These are phyloP conservation scores for Astrocystis sublimbata DNA, from an alignment of 495 filamentous ascomycete genomes.

Conservation along the genomic window DNA sequence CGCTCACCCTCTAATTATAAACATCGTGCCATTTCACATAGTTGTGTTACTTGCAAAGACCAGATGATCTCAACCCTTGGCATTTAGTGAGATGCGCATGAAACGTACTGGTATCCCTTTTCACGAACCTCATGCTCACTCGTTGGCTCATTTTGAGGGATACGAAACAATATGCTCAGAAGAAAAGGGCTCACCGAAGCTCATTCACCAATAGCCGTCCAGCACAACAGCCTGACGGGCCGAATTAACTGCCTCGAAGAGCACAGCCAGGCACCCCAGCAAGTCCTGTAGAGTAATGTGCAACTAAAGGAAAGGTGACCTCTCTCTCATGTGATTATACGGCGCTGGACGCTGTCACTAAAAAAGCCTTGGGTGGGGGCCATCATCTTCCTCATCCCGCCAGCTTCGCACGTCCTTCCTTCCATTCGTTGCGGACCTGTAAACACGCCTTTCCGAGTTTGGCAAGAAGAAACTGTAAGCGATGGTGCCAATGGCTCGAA, in stretches of 20 bases:
- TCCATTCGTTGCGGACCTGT: background rate
- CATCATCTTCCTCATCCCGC: background rate
- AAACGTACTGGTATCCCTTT: background rate
- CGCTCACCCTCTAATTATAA: background rate
- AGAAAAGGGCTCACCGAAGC: constrained; percentile 6
- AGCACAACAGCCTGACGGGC: background rate
- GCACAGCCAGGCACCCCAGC: constrained; percentile 1
- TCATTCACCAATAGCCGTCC: background rate
- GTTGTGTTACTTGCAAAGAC: background rate
- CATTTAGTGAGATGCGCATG: background rate
- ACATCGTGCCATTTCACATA: background rate
- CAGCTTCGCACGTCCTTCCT: background rate
- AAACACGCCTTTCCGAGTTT: background rate
- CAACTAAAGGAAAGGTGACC: background rate
- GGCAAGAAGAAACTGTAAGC: background rate
- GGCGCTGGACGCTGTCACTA: background rate
- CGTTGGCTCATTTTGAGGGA: background rate
- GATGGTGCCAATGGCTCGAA: background rate
- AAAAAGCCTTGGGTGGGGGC: background rate
- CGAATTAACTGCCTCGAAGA: background rate
- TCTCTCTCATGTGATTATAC: background rate
- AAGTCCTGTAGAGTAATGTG: background rate
- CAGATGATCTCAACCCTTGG: background rate
- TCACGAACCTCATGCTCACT: background rate
- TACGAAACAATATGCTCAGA: background rate